These are phyloP conservation scores for Talaromyces thailandensis DNA, from an alignment of 495 filamentous ascomycete genomes.

Conservation along the genomic window DNA sequence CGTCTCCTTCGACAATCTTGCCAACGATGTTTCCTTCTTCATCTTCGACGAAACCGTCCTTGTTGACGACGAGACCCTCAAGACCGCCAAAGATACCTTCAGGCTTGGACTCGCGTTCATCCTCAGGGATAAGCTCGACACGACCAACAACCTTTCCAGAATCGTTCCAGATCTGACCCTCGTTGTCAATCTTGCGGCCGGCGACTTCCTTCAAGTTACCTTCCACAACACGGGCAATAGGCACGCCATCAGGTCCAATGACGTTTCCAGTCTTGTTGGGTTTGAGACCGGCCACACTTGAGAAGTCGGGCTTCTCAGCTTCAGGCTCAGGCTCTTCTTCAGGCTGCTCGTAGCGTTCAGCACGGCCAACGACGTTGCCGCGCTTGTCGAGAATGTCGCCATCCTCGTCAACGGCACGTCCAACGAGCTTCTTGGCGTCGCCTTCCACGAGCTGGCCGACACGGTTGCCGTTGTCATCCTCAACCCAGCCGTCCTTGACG, in stretches of 20 bases:
- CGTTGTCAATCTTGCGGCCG: slow-evolving; percentile 53
- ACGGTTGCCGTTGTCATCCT: slow-evolving; percentile 49
- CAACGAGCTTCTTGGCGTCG: slow-evolving; percentile 55
- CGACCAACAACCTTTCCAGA: slow-evolving; percentile 57
- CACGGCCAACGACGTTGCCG: slow-evolving; percentile 52
- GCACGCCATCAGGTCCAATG: slow-evolving; percentile 51
- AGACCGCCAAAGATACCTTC: slow-evolving; percentile 62
- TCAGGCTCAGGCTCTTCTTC: slow-evolving; percentile 35
- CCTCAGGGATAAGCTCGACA: slow-evolving; percentile 54
- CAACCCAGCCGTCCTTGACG: slow-evolving; percentile 47
- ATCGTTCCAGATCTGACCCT: slow-evolving; percentile 63
- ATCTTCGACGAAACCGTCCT: slow-evolving; percentile 53
- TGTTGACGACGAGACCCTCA: slow-evolving; percentile 53
- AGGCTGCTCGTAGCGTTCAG: slow-evolving; percentile 43
- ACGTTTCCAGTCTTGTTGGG: slow-evolving; percentile 71
- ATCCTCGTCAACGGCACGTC: slow-evolving; percentile 54
- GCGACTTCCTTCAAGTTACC: slow-evolving; percentile 52
- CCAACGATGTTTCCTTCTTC: slow-evolving; percentile 58
- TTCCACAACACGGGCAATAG: slow-evolving; percentile 52
- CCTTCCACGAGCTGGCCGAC: slow-evolving; percentile 53
- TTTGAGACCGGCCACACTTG: slow-evolving; percentile 45
- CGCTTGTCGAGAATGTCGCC: slow-evolving; percentile 56
- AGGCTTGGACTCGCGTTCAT: slow-evolving; percentile 54
- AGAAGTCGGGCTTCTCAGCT: slow-evolving; percentile 49
- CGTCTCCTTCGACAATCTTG: slow-evolving; percentile 58